Evolutionary conservation across 108 stramenopile genomes (phyloP), one percentile per base, ranked within the genome.

Genomic region (Nannochloropsis gaditana): DNA sequence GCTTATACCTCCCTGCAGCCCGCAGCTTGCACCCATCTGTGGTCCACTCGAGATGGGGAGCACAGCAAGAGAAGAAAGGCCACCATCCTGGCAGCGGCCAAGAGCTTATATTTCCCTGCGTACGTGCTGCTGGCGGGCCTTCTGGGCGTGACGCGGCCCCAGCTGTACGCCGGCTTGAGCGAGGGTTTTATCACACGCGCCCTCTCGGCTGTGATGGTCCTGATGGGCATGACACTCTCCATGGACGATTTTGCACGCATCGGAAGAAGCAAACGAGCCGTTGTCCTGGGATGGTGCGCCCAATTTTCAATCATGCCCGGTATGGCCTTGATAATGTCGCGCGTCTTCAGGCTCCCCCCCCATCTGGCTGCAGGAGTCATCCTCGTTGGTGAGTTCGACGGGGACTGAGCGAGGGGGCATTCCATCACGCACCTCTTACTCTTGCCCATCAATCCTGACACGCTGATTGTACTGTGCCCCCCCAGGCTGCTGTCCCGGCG

Each of bases 151-250:
- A 17, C 10, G 1, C 11, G 83, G 80, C 87, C 87, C 47, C 41
- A 86, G 21, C 21, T 81, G 17, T 45, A 88, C 1, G 42, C 9
- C 19, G 89, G 89, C 87, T 86, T 90, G 87, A 86, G 43, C 42
- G 80, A 79, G 79, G 45, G 82, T 11, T 43, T 84, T 19, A 88
- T 89, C 45, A 90, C 89, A 0, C 85, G 43, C 5, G 89, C 89
- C 21, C 82, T 90, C 43, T 85, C 87, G 3, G 45, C 83, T 15
- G 81, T 80, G 45, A 87, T 87, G 87, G 84, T 87, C 44, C 41
- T 82, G 45, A 97, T 95, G 82, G 97, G 97, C 9, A 94, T 97
- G 93, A 97, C 97, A 0, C 89, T 98, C 44, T 91, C 92, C 88
- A 91, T 92, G 83, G 90, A 94, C 21, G 96, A 97, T 86, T 98